Evolutionary conservation across 164 flowering plant genomes (phyloP).

Genomic region (Malania oleifera): DNA sequence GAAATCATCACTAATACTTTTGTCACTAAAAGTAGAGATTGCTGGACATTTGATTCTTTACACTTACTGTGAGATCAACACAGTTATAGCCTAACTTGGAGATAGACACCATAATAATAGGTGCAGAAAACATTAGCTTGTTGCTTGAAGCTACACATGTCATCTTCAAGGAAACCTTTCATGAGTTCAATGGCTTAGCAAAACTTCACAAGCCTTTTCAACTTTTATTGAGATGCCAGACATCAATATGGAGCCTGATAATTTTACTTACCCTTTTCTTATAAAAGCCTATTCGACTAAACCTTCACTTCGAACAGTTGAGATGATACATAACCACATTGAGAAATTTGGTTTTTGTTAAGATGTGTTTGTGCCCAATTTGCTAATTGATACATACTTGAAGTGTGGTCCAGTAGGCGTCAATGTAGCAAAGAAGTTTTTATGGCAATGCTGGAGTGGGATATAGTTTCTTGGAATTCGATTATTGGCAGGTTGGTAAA

Average conservation of each 20-base stretch:
- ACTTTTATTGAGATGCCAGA: constrained; percentile 47
- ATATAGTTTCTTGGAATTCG: constrained; percentile 72
- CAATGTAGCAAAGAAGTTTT: constrained; percentile 47
- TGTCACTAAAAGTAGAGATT: no score
- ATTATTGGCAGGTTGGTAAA: constrained; percentile 58
- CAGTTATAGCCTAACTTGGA: no score
- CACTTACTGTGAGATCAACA: no score
- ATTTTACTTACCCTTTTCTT: constrained; percentile 68
- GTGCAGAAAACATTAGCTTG: no score
- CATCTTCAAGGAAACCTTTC: no score
- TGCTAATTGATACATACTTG: constrained; percentile 59
- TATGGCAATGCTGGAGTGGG: constrained; percentile 44
- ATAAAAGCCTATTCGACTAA: constrained; percentile 50
- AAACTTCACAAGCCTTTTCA: constrained; percentile 40
- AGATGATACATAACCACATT: constrained; percentile 61
- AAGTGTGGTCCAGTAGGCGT: constrained; percentile 57
- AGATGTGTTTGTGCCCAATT: constrained; percentile 70
- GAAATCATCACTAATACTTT: no score
- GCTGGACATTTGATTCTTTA: no score
- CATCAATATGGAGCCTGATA: constrained; percentile 47
- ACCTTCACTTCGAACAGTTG: constrained; percentile 28
- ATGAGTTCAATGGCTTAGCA: no score
- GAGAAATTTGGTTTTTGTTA: constrained; percentile 50
- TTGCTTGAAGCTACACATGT: no score
- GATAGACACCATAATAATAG: no score